These are phyloP conservation scores for Tagetes erecta DNA, from an alignment of 129 eudicot species.

Conservation along the genomic window DNA sequence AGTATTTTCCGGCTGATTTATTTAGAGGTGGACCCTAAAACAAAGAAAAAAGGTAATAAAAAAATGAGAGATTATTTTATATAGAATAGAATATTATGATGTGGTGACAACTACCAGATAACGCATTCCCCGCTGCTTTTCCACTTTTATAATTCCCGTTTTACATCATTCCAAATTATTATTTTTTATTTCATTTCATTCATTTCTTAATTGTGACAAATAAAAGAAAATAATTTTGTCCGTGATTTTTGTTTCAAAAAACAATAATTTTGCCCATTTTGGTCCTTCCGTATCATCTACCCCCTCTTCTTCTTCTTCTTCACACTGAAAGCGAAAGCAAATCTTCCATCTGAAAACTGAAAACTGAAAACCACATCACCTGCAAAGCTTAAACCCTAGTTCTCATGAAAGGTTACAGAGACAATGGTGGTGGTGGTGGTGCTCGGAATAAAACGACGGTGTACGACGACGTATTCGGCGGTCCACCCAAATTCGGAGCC, in stretches of 20 bases:
- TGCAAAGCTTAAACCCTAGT: not conserved
- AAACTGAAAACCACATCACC: not conserved
- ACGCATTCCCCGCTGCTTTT: constrained; percentile 10
- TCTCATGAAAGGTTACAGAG: constrained; percentile 50
- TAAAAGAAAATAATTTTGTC: not conserved
- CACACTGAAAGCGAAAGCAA: constrained; percentile 24
- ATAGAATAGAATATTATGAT: constrained; percentile 30
- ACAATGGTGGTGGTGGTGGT: constrained; percentile 35
- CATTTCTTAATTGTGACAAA: not conserved
- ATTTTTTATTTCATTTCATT: not conserved
- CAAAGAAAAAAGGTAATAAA: constrained; percentile 2
- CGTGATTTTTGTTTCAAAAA: constrained; percentile 13
- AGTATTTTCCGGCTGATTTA: not conserved
- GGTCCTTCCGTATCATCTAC: constrained; percentile 37
- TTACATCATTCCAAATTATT: constrained; percentile 36
- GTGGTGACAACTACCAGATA: constrained; percentile 34
- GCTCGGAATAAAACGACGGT: constrained; percentile 50
- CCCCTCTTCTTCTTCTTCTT: constrained; percentile 23
- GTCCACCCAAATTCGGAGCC: constrained; percentile 63
- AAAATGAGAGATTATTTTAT: too few species aligned
- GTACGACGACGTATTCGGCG: constrained; percentile 92
- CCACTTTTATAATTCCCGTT: constrained; percentile 11
- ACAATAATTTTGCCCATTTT: constrained; percentile 28
- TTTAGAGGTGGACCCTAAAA: constrained; percentile 18
- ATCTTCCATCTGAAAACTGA: too few species aligned